Evolutionary conservation across 345 rosid genomes (phyloP), one percentile per base, ranked within the genome.

Genomic region (Linum usitatissimum): DNA sequence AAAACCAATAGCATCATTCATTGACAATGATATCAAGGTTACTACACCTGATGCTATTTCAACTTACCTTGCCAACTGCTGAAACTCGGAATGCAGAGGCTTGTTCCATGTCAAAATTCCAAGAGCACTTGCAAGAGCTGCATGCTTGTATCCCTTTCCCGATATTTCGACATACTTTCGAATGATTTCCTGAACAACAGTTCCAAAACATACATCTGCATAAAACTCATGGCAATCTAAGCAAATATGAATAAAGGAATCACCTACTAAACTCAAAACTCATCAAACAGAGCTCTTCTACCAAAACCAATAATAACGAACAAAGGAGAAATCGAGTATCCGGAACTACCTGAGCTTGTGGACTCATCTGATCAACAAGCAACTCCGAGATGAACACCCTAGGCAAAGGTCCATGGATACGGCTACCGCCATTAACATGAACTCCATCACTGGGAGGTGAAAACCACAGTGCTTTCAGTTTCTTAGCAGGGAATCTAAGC

Each of bases 311-410:
- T 34, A 7, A 34, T 34, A 23, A 2, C 28, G 28, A 23, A 23
- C 51, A 18, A 14, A 18, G 66, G 3, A 23, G 42, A 30, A 53
- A 55, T 17, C 53, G 9, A 9, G 14, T 49, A 36, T 18, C 7
- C 36, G 20, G 23, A 65, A 71, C 45, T 65, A 87, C 96, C 88
- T 85, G 96, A 64, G 91, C 73, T 70, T 80, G 83, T 42, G 87
- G 73, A 69, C 84, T 89, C 81, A 87, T 72, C 68, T 87, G 84
- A 12, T 87, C 84, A 0, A 92, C 90, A 62, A 92, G 91, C 61
- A 92, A 93, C 79, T 92, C 98, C 1, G 98, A 92, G 70, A 92
- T 86, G 59, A 92, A 92, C 36, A 87, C 70, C 75, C 98, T 80
- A 0, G 96, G 96, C 57, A 89, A 76, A 67, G 98, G 98, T 2